A percentile compares a stretch with the other conserved stretches of the same genome.
phyloP scores from a whole-genome alignment of 495 filamentous ascomycete species.

The Chaetomium cochliodes region DNA sequence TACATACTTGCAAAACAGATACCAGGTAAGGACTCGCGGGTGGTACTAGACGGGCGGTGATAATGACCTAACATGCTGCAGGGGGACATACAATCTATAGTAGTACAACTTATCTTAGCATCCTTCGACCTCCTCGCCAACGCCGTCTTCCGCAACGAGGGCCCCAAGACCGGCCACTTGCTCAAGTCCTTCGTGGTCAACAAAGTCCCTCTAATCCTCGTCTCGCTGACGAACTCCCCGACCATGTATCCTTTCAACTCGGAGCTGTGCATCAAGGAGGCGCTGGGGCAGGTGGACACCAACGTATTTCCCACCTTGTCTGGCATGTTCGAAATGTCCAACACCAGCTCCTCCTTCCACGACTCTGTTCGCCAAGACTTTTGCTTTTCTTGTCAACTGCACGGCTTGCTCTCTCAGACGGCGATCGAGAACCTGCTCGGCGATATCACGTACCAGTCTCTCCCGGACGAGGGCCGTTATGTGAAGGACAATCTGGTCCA shows the following conservation, averaged over 20 bases:
- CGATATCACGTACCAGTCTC: constrained; percentile 78
- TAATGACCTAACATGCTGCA: constrained; percentile 52
- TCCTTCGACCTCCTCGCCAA: constrained; percentile 89
- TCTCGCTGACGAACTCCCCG: constrained; percentile 54
- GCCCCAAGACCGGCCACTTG: constrained; percentile 66
- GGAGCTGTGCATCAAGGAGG: constrained; percentile 77
- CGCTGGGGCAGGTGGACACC: constrained; percentile 70
- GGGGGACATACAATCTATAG: constrained; percentile 70
- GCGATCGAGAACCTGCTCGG: constrained; percentile 80
- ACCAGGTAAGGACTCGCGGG: constrained; percentile 42
- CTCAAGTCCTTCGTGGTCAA: constrained; percentile 91
- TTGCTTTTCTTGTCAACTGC: constrained; percentile 84
- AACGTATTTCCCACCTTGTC: constrained; percentile 79
- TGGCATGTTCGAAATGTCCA: constrained; percentile 72
- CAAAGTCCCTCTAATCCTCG: constrained; percentile 80
- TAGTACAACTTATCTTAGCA: constrained; percentile 78
- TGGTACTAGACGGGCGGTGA: neutral
- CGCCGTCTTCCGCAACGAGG: constrained; percentile 76
- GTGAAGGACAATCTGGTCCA: constrained; percentile 71
- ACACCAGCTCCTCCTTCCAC: constrained; percentile 66
- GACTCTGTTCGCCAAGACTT: constrained; percentile 88
- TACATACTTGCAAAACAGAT: constrained; percentile 77
- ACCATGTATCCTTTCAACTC: constrained; percentile 62
- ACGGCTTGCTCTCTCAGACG: constrained; percentile 72
- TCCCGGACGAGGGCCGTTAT: constrained; percentile 73